Conservation (phyloP, 495 filamentous ascomycete genomes). For the Lophium mytilinum region DNA sequence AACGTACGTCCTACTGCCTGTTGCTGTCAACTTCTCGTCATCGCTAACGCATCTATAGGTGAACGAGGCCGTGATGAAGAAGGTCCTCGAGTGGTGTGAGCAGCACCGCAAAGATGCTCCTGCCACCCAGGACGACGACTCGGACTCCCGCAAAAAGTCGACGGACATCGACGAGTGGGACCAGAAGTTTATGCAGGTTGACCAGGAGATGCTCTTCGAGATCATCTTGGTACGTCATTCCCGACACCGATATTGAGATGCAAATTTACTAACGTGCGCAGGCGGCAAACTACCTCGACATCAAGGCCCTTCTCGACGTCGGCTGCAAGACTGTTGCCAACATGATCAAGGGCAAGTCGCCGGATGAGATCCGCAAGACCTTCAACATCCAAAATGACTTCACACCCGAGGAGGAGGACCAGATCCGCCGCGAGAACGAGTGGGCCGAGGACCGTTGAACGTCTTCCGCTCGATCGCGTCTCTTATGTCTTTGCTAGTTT, state of each 20-base stretch:
- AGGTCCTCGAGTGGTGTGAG: constrained; percentile 96
- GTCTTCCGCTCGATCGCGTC: background rate
- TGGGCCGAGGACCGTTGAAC: constrained; percentile 60
- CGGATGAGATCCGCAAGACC: constrained; percentile 74
- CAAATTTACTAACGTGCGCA: constrained; percentile 13
- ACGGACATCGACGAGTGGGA: constrained; percentile 99
- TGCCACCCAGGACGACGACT: constrained; percentile 70
- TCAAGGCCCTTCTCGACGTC: constrained; percentile 73
- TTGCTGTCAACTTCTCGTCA: constrained; percentile 1
- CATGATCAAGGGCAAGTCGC: constrained; percentile 82
- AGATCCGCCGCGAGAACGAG: constrained; percentile 76
- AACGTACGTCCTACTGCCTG: constrained; percentile 55
- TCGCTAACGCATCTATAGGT: constrained; percentile 47
- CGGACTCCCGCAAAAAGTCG: constrained; percentile 92
- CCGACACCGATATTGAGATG: constrained; percentile 4
- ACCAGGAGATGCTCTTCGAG: constrained; percentile 99
- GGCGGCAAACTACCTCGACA: constrained; percentile 75
- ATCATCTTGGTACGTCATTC: constrained; percentile 76
- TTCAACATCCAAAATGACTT: constrained; percentile 83
- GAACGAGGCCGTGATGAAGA: constrained; percentile 84
- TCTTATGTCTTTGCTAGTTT: background rate
- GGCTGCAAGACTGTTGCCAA: constrained; percentile 81
- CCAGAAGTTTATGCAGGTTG: constrained; percentile 99
- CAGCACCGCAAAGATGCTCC: constrained; percentile 86
- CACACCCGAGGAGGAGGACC: constrained; percentile 74